These are phyloP conservation scores for Paecilomyces formosus DNA, from an alignment of 2,329 filamentous ascomycete species.

Conservation along the genomic window DNA sequence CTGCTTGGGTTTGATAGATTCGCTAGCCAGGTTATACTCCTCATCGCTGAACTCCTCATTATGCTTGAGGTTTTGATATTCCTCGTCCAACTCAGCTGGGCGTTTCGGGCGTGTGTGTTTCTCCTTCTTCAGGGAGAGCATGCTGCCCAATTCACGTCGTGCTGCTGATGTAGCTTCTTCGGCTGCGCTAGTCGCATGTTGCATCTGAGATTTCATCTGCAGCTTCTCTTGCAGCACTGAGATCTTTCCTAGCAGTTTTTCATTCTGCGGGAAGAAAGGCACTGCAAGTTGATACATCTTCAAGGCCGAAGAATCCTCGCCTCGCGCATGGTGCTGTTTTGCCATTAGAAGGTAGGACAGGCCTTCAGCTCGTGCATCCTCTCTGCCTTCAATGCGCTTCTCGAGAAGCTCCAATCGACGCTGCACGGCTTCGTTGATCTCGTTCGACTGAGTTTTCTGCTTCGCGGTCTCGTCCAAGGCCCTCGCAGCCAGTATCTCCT, in stretches of 20 bases:
- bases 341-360: slow-evolving; percentile 83
- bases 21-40: slow-evolving; percentile 9
- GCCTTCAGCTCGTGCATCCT: slow-evolving; percentile 72
- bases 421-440: slow-evolving; percentile 71
- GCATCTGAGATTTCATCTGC: slow-evolving; percentile 15
- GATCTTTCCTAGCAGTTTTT: slow-evolving; percentile 60
- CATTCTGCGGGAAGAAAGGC: slow-evolving; percentile 78
- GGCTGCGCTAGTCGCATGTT: slow-evolving; percentile 9
- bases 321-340: slow-evolving; percentile 78
- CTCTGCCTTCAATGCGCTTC: slow-evolving; percentile 69
- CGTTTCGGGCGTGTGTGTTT: slow-evolving; percentile 18
- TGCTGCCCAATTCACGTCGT: slow-evolving; percentile 21
- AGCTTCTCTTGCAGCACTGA: slow-evolving; percentile 46
- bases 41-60: slow-evolving; percentile 24
- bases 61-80: slow-evolving; percentile 18
- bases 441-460: slow-evolving; percentile 34
- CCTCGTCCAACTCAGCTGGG: slow-evolving; percentile 24
- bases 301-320: slow-evolving; percentile 70
- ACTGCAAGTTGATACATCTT: slow-evolving; percentile 80
- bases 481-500: slow-evolving; percentile 77
- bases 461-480: slow-evolving; percentile 50
- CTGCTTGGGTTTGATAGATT: slow-evolving; percentile 11
- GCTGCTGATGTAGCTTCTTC: slow-evolving; percentile 10
- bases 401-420: slow-evolving; percentile 77
- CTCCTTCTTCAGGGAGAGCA: slow-evolving; percentile 25